Evolutionary conservation across 148 eudicot species (phyloP), one percentile per base, ranked within the genome.

Genomic region (Fagopyrum esculentum): DNA sequence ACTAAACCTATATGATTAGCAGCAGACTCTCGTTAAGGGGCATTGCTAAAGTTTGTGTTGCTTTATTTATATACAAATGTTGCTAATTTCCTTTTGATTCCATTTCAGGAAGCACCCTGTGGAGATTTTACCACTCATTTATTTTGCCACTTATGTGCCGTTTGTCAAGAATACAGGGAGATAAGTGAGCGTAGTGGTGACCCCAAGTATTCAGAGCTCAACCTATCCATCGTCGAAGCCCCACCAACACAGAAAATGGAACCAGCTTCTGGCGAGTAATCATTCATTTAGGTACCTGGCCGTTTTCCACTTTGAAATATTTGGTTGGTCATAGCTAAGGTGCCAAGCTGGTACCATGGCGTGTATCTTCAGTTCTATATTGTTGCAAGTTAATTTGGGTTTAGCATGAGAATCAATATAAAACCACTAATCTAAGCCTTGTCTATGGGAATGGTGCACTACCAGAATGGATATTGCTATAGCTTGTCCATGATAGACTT

Each of bases 111-210:
- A 82, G 94, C 91, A 49, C 98, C 98, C 6, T 91, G 98, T 61
- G 91, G 98, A 72, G 98, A 93, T 82, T 88, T 91, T 72, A 81
- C 83, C 56, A 93, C 98, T 64, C 98, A 93, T 79, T 85, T 91
- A 75, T 93, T 82, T 75, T 93, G 98, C 85, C 98, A 91, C 82
- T 82, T 76, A 60, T 93, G 98, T 70, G 98, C 98, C n/a, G 47
- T 89, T 40, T 93, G 98, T 76, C 98, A 93, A 87, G 98, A 93
- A 81, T 91, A 89, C 84, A 78, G 98, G 76, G 98, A 93, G 76
- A 89, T 93, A 50, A 82, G 85, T 19, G 97, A 93, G 73, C 86
- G 97, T 63, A 86, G 87, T 64, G 86, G 84, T 45, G 86, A 81
- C 80, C 80, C 88, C 6, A 84, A 78, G 63, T 59, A 80, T 2